Evolutionary conservation across 2,329 filamentous ascomycete species (phyloP).

Genomic region (Cercospora berteroae): DNA sequence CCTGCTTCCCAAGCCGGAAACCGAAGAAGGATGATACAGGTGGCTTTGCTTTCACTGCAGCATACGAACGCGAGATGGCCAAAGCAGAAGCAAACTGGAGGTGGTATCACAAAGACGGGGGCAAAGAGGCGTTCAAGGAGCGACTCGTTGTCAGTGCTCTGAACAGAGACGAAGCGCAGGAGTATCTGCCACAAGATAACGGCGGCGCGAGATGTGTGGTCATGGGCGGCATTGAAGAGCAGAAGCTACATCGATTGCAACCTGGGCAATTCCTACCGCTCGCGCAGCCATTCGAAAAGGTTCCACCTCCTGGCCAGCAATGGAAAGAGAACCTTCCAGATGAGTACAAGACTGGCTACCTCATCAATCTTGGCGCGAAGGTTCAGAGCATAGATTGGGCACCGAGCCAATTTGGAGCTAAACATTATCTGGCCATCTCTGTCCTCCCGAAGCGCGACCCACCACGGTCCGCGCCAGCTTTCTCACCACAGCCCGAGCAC

Average conservation of each 20-base stretch:
- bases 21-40: conserved; percentile 37
- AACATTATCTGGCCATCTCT: conserved; percentile 57
- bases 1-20: conserved; percentile 51
- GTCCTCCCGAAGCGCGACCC: conserved; percentile 34
- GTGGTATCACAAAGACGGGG: conserved; percentile 52
- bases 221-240: conserved; percentile 50
- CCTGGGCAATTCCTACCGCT: conserved; percentile 47
- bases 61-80: conserved; percentile 42
- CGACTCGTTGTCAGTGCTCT: conserved; percentile 44
- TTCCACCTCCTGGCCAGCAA: conserved; percentile 16
- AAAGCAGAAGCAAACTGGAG: conserved; percentile 51
- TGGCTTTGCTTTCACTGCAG: conserved; percentile 46
- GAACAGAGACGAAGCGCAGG: conserved; percentile 38
- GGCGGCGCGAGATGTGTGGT: conserved; percentile 44
- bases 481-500: conserved; percentile 50
- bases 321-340: conserved; percentile 12
- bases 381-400: conserved; percentile 52
- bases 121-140: conserved; percentile 43
- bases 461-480: conserved; percentile 46
- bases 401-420: conserved; percentile 42
- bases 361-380: conserved; percentile 56
- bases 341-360: conserved; percentile 45
- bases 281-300: conserved; percentile 45
- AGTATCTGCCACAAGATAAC: conserved; percentile 44
- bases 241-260: conserved; percentile 44